These are phyloP conservation scores for Pyropia haitanensis DNA, from an alignment of 23 red algal species.

Conservation along the genomic window DNA sequence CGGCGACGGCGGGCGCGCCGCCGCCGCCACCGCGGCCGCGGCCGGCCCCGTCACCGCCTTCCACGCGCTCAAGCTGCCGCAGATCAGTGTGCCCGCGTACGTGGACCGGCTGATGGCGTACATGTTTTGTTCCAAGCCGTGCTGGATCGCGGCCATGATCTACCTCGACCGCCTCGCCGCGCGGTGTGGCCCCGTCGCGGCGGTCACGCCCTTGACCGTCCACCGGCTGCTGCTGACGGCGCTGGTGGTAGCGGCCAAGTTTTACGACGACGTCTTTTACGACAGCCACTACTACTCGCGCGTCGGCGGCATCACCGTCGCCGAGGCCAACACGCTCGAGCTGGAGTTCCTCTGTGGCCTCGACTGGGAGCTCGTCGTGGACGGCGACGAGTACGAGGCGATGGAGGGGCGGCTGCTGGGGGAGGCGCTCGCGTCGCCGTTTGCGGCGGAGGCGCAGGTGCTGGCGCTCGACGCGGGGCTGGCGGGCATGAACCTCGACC, in stretches of 20 bases:
- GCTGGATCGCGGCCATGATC: slow-evolving; percentile 59
- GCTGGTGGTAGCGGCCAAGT: slow-evolving; percentile 79
- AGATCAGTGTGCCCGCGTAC: slow-evolving; percentile 69
- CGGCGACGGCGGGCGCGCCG: slow-evolving; percentile 6
- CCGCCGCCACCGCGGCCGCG: slow-evolving; percentile 4
- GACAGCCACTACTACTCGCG: slow-evolving; percentile 82
- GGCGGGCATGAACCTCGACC: too few relatives aligned
- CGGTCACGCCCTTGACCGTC: slow-evolving; percentile 39
- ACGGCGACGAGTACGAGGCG: slow-evolving; percentile 32
- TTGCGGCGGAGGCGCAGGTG: too few relatives aligned
- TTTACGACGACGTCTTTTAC: slow-evolving; percentile 82
- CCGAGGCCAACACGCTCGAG: slow-evolving; percentile 73
- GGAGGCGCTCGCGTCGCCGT: too few relatives aligned
- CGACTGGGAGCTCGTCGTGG: slow-evolving; percentile 55
- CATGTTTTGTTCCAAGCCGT: slow-evolving; percentile 78
- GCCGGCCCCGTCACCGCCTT: slow-evolving; percentile 57
- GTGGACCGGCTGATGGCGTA: slow-evolving; percentile 76
- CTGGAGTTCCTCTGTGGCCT: slow-evolving; percentile 62
- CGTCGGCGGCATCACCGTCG: slow-evolving; percentile 61
- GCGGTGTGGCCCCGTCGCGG: slow-evolving; percentile 8
- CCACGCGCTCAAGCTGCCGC: slow-evolving; percentile 63
- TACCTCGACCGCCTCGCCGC: slow-evolving; percentile 59
- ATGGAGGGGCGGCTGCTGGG: slow-evolving; percentile 24
- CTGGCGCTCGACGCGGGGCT: too few relatives aligned
- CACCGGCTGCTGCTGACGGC: slow-evolving; percentile 85